Percentiles rank a stretch among this genome's conserved stretches.
Evolutionary conservation across 2,329 filamentous ascomycete species (phyloP).

Genomic region (Xenoacremonium recifei): DNA sequence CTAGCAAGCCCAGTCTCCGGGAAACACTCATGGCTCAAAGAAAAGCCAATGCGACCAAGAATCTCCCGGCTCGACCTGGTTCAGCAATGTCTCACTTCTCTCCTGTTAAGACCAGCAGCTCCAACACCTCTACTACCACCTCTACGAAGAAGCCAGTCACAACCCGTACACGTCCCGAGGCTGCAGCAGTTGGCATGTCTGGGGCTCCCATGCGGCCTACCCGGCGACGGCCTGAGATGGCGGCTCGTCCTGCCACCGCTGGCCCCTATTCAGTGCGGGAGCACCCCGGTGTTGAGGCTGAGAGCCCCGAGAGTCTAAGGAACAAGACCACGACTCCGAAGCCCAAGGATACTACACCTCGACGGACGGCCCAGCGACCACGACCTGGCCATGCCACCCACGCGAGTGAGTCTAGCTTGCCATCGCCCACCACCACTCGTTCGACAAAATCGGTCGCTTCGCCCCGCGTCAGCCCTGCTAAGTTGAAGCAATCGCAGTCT

Average conservation of each 20-base stretch:
- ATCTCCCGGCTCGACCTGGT: conserved; percentile 56
- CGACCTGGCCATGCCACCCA: conserved; percentile 48
- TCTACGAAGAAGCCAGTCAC: conserved; percentile 33
- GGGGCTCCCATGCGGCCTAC: conserved; percentile 62
- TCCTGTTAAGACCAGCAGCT: conserved; percentile 43
- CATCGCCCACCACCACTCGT: conserved; percentile 41
- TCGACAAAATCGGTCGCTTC: conserved; percentile 36
- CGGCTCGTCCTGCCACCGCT: conserved; percentile 60
- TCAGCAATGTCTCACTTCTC: conserved; percentile 65
- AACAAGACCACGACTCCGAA: conserved; percentile 50
- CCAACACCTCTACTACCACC: conserved; percentile 32
- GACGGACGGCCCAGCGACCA: conserved; percentile 44
- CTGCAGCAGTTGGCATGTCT: conserved; percentile 51
- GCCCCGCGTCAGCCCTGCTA: conserved; percentile 41
- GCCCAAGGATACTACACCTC: conserved; percentile 52
- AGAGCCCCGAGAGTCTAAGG: conserved; percentile 47
- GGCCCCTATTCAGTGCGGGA: conserved; percentile 63
- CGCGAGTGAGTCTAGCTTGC: conserved; percentile 49
- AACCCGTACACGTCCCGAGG: conserved; percentile 41
- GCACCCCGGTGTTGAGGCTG: conserved; percentile 36
- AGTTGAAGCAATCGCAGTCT: conserved; percentile 34
- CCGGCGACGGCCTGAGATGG: conserved; percentile 57
- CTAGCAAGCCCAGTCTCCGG: conserved; percentile 66
- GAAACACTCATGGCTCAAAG: conserved; percentile 85
- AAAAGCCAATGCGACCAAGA: conserved; percentile 52